Evolutionary conservation across 352 stramenopile genomes (phyloP).

Genomic region (Lagenidium giganteum): DNA sequence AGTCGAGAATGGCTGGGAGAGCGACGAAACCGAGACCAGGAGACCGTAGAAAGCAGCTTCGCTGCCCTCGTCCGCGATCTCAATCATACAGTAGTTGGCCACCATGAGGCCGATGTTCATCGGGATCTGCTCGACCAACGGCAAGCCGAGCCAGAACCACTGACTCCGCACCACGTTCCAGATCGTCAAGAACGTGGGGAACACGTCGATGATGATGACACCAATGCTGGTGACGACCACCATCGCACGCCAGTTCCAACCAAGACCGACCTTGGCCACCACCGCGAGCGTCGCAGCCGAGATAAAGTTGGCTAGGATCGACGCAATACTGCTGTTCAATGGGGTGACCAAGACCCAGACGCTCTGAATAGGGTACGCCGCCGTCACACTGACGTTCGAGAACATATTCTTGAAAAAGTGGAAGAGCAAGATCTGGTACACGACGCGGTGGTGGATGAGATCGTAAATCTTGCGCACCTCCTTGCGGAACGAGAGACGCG

Average conservation of each 20-base stretch:
- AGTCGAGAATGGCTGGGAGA: conserved; percentile 22
- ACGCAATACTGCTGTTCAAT: conserved; percentile 23
- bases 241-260: conserved; percentile 23
- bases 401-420: conserved; percentile 29
- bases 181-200: conserved; percentile 24
- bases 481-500: conserved; percentile 7
- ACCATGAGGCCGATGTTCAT: conserved; percentile 21
- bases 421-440: conserved; percentile 25
- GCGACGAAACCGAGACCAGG: conserved; percentile 19
- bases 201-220: conserved; percentile 15
- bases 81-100: conserved; percentile 20
- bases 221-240: conserved; percentile 12
- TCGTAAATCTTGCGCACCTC: conserved; percentile 20
- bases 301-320: conserved; percentile 18
- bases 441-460: conserved; percentile 21
- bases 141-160: conserved; percentile 21
- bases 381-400: conserved; percentile 19
- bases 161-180: conserved; percentile 24
- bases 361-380: conserved; percentile 18
- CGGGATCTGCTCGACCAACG: conserved; percentile 24
- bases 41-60: conserved; percentile 29
- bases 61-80: conserved; percentile 21
- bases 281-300: conserved; percentile 4
- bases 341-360: conserved; percentile 23
- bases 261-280: conserved; percentile 14